A percentile compares a stretch with the other conserved stretches of the same genome.
These are phyloP conservation scores for Thalassiosira mediterranea DNA, from an alignment of 352 stramenopile genomes.

Conservation along the genomic window DNA sequence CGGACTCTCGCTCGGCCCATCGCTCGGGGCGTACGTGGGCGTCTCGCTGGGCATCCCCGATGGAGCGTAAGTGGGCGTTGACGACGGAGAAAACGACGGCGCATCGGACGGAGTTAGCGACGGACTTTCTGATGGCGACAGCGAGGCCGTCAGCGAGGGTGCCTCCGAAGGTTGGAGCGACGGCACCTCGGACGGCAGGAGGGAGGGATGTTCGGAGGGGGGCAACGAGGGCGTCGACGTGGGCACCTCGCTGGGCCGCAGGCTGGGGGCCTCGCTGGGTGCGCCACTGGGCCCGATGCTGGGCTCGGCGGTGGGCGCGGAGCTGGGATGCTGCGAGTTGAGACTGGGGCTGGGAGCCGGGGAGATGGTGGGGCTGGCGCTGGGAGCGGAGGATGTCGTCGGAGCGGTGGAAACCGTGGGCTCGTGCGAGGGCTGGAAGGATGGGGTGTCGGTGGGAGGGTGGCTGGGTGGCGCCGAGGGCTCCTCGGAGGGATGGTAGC, in stretches of 20 bases:
- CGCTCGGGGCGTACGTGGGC: background rate
- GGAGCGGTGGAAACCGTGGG: no score
- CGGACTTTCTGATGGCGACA: background rate
- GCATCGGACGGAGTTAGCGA: background rate
- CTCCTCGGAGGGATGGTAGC: no score
- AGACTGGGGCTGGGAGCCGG: no score
- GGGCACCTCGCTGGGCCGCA: background rate
- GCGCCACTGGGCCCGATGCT: background rate
- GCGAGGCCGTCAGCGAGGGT: background rate
- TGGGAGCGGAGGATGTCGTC: no score
- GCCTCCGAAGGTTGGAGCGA: background rate
- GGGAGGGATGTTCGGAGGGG: background rate
- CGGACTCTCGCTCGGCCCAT: background rate
- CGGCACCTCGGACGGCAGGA: background rate
- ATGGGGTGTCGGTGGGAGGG: no score
- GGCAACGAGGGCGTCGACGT: background rate
- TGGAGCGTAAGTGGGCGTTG: background rate
- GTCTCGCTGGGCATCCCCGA: background rate
- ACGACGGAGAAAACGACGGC: slow-evolving; percentile 8
- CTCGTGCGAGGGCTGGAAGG: no score
- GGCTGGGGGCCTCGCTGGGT: background rate
- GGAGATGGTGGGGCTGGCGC: no score
- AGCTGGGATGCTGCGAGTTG: no score
- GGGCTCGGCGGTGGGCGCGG: background rate
- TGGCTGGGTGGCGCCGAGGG: no score